Conservation (phyloP, 1,284 basidiomycete genomes). For the Meira miltonrushii region DNA sequence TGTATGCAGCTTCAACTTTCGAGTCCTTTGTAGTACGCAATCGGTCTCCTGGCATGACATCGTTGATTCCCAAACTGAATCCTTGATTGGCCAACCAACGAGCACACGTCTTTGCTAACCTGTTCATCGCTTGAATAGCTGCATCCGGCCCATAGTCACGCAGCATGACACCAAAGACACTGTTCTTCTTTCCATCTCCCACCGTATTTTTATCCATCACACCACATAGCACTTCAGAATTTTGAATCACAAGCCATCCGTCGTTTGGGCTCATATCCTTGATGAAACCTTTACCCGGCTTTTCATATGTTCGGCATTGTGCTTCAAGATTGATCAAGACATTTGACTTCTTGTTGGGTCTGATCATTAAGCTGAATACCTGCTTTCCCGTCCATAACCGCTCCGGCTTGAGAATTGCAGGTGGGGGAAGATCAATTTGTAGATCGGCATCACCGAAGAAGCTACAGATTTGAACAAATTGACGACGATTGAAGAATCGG, state of each 20-base stretch:
- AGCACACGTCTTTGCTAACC: constrained; percentile 90
- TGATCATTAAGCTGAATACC: constrained; percentile 92
- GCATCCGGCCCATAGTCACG: constrained; percentile 94
- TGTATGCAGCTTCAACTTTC: constrained; percentile 84
- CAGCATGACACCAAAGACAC: constrained; percentile 95
- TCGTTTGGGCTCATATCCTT: constrained; percentile 91
- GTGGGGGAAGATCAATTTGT: constrained; percentile 91
- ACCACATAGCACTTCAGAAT: constrained; percentile 98
- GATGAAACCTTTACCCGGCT: constrained; percentile 63
- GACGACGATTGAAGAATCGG: constrained; percentile 84
- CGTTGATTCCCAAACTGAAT: constrained; percentile 96
- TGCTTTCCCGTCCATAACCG: constrained; percentile 98
- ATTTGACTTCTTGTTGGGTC: constrained; percentile 77
- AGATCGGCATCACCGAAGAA: constrained; percentile 87
- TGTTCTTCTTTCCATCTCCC: constrained; percentile 98
- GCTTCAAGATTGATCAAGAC: constrained; percentile 82
- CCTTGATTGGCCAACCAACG: constrained; percentile 94
- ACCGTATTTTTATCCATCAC: constrained; percentile 99
- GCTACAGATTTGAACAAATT: constrained; percentile 94
- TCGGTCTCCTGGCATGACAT: constrained; percentile 89
- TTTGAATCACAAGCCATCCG: constrained; percentile 93
- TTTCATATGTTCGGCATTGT: constrained; percentile 88
- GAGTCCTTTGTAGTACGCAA: constrained; percentile 75
- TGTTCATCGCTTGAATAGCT: constrained; percentile 91
- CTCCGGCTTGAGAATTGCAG: constrained; percentile 86